Conservation (phyloP, 495 filamentous ascomycete species). For the Aspergillus affinis region DNA sequence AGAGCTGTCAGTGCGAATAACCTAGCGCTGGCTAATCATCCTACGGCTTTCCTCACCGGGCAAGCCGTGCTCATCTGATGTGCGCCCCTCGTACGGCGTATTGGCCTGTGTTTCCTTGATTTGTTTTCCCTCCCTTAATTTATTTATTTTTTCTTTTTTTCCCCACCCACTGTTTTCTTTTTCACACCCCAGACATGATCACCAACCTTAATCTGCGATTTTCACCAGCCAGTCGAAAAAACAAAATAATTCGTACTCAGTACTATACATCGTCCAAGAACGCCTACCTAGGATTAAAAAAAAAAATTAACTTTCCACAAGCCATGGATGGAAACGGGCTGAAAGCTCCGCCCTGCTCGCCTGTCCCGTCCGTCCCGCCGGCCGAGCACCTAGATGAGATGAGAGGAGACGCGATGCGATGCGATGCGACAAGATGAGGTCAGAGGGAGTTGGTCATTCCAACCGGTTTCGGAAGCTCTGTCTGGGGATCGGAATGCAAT, state of each 20-base stretch:
- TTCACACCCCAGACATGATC: not conserved
- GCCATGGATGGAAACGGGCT: too few relatives aligned
- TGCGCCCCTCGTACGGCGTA: not conserved
- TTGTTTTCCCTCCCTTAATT: not conserved
- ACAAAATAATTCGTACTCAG: not conserved
- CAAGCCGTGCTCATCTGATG: constrained; percentile 15
- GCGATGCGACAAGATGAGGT: not conserved
- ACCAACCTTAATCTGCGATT: not conserved
- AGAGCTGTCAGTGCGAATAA: too few relatives aligned
- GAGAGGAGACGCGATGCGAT: too few relatives aligned
- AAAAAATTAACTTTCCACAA: not conserved
- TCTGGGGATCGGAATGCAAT: too few relatives aligned
- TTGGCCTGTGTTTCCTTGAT: not conserved
- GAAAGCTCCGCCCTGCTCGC: too few relatives aligned
- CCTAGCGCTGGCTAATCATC: too few relatives aligned
- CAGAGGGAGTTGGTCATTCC: not conserved
- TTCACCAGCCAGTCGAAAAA: not conserved
- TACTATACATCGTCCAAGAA: too few relatives aligned
- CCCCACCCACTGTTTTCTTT: too few relatives aligned
- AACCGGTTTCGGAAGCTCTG: constrained; percentile 2
- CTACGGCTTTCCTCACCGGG: constrained; percentile 18
- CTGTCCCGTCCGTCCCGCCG: too few relatives aligned
- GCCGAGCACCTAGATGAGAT: too few relatives aligned
- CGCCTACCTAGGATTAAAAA: too few relatives aligned
- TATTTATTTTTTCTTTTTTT: not conserved